A percentile compares a stretch with the other conserved stretches of the same genome.
phyloP scores from a whole-genome alignment of 208 protist species.

The Tritrichomonas foetus region DNA sequence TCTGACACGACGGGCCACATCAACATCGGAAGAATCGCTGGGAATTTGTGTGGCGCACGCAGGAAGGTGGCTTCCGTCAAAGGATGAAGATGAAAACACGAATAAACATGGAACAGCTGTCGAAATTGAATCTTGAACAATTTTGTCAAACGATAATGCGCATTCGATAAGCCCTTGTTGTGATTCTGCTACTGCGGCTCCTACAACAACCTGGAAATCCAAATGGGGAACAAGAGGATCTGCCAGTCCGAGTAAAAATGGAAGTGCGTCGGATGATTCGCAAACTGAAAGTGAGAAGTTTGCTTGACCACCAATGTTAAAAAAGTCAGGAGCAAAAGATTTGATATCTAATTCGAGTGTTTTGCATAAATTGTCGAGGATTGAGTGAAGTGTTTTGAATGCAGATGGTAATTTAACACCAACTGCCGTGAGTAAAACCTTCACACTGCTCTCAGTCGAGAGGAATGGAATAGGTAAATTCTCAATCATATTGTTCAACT shows the following conservation, averaged over 20 bases:
- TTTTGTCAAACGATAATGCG: neutral
- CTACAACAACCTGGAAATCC: slow-evolving; percentile 2
- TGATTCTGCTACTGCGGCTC: neutral
- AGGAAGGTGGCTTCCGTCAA: neutral
- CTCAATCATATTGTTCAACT: too few relatives aligned
- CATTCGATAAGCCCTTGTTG: neutral
- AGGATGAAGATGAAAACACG: neutral
- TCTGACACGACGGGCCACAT: neutral
- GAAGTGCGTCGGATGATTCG: neutral
- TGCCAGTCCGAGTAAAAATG: neutral
- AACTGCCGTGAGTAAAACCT: slow-evolving; percentile 13
- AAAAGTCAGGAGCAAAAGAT: neutral
- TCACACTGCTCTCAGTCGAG: neutral
- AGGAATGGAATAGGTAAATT: too few relatives aligned
- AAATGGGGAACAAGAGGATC: neutral
- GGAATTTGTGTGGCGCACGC: neutral
- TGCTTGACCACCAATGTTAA: neutral
- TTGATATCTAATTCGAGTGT: neutral
- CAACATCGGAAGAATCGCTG: neutral
- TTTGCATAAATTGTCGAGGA: neutral
- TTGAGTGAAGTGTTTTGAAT: neutral
- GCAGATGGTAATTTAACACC: neutral
- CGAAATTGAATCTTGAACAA: neutral
- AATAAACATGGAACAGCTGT: neutral
- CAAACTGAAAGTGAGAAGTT: neutral